Evolutionary conservation across 768 basidiomycete species (phyloP).

Genomic region (Tricholoma saponaceum): DNA sequence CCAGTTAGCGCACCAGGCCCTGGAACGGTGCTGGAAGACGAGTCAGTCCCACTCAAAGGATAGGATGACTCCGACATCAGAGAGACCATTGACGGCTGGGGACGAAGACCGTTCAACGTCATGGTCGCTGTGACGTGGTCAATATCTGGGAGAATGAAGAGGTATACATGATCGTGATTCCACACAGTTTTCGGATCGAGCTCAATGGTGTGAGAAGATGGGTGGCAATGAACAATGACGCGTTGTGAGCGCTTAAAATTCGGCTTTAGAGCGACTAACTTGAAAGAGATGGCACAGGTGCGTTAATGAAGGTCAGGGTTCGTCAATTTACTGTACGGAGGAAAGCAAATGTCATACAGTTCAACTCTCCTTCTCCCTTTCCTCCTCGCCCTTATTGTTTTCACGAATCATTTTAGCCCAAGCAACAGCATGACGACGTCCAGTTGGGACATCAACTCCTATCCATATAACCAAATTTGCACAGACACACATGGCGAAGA

Average conservation of each 20-base stretch:
- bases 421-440: conserved; percentile 53
- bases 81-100: conserved; percentile 2
- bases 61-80: conserved; percentile 2
- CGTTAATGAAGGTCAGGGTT: too few species aligned
- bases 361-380: not conserved
- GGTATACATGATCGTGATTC: not conserved
- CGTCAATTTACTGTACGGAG: not conserved
- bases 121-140: not conserved
- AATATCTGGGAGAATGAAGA: not conserved
- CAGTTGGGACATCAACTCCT: conserved; percentile 59
- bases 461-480: conserved; percentile 81
- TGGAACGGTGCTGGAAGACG: conserved; percentile 21
- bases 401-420: conserved; percentile 38
- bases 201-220: too few species aligned
- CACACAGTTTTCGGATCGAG: too few species aligned
- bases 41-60: not conserved
- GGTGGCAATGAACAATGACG: too few species aligned
- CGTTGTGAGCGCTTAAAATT: too few species aligned
- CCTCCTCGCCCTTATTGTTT: not conserved
- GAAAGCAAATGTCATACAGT: not conserved
- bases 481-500: conserved; percentile 64
- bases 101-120: conserved; percentile 1
- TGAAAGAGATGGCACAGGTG: too few species aligned
- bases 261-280: too few species aligned
- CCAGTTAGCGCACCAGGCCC: conserved; percentile 36